A percentile compares a stretch with the other conserved stretches of the same genome.
Evolutionary conservation across 148 eudicot species (phyloP).

Genomic region (Diospyros kaki): DNA sequence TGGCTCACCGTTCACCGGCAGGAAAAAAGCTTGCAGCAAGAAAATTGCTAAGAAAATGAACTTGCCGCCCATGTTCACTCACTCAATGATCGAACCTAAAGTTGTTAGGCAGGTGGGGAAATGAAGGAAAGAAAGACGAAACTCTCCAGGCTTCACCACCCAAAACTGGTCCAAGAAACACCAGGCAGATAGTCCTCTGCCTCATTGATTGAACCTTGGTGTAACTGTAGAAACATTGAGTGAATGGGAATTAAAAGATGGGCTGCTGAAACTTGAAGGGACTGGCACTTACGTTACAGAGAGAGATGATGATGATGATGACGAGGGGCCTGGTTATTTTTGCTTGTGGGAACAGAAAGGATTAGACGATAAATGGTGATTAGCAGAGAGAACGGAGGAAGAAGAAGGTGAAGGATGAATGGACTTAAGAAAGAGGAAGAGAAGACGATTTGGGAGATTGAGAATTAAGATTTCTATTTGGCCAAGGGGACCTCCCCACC

Average conservation of each 20-base stretch:
- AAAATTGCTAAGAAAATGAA: slow-evolving; percentile 37
- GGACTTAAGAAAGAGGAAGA: neutral
- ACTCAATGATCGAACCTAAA: neutral
- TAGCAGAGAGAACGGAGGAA: neutral
- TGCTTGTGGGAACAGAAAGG: slow-evolving; percentile 14
- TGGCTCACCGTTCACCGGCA: slow-evolving; percentile 37
- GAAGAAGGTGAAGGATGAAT: slow-evolving; percentile 1
- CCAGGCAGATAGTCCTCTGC: too few relatives aligned
- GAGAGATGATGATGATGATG: neutral
- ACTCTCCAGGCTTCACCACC: neutral
- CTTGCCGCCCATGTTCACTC: slow-evolving; percentile 31
- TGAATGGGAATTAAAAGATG: neutral
- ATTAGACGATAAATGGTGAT: neutral
- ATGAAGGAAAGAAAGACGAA: neutral
- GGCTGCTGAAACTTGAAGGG: neutral
- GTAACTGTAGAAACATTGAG: neutral
- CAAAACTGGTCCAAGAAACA: neutral
- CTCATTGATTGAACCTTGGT: too few relatives aligned
- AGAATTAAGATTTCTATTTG: too few relatives aligned
- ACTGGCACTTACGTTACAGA: slow-evolving; percentile 5
- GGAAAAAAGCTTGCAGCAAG: slow-evolving; percentile 19
- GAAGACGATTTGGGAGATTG: too few relatives aligned
- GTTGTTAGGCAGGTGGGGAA: neutral
- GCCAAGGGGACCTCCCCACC: too few relatives aligned
- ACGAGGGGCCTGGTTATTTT: neutral